These are phyloP conservation scores for Tetrahymena elliotti DNA, from an alignment of 73 alveolate genomes.

Conservation along the genomic window DNA sequence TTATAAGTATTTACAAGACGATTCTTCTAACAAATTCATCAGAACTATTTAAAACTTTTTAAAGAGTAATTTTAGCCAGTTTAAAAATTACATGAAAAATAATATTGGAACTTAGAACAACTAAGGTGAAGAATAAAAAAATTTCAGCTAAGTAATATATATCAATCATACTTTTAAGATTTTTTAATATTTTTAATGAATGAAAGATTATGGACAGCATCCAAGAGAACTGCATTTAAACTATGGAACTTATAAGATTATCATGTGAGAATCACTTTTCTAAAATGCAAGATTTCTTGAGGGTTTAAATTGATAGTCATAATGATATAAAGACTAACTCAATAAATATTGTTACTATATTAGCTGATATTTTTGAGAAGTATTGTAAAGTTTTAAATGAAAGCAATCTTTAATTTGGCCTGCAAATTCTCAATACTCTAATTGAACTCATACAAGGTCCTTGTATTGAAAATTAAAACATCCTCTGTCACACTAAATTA, in stretches of 20 bases:
- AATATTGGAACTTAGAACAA: conserved; percentile 5
- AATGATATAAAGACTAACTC: neutral
- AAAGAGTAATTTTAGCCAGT: conserved; percentile 1
- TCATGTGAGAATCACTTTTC: conserved; percentile 35
- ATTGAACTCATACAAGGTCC: conserved; percentile 39
- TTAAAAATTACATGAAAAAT: conserved; percentile 16
- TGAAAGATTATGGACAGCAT: neutral
- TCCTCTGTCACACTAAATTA: conserved; percentile 20
- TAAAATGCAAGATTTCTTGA: conserved; percentile 26
- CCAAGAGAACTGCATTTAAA: conserved; percentile 3
- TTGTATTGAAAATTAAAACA: conserved; percentile 17
- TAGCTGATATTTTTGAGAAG: conserved; percentile 38
- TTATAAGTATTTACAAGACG: conserved; percentile 10
- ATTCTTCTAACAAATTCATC: conserved; percentile 4
- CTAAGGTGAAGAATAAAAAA: neutral
- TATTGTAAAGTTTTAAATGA: conserved; percentile 37
- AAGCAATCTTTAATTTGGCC: conserved; percentile 19
- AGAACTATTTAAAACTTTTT: conserved; percentile 1
- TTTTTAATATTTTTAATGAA: neutral
- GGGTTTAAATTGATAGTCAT: conserved; percentile 10
- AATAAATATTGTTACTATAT: conserved; percentile 4
- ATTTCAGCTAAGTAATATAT: neutral
- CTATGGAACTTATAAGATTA: conserved; percentile 17
- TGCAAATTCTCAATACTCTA: conserved; percentile 9
- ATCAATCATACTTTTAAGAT: neutral